phyloP scores from a whole-genome alignment of 1,139 yeast genomes.

The Taiozyma sp. region DNA sequence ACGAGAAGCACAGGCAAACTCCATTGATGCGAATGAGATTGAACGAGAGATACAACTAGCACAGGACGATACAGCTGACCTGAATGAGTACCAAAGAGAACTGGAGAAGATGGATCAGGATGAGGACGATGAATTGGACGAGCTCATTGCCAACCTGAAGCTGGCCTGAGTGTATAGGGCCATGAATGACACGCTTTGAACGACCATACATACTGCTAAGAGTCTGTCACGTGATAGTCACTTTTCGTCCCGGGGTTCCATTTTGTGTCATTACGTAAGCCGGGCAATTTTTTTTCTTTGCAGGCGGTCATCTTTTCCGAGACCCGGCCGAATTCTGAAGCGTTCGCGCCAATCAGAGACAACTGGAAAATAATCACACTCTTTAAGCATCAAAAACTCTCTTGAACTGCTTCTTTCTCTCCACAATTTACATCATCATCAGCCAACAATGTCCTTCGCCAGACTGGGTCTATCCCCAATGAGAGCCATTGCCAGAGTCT shows the following conservation, averaged over 20 bases:
- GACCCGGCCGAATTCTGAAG: slow-evolving; percentile 9
- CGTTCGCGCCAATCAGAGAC: slow-evolving; percentile 17
- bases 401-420: not conserved
- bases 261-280: not conserved
- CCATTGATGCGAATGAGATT: not conserved
- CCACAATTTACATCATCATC: not conserved
- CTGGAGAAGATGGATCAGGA: slow-evolving; percentile 4
- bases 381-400: slow-evolving; percentile 4
- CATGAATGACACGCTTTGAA: too few relatives aligned
- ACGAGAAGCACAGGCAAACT: slow-evolving; percentile 2
- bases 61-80: not conserved
- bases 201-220: too few relatives aligned
- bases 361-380: slow-evolving; percentile 15
- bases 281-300: not conserved
- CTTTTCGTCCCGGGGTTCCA: not conserved
- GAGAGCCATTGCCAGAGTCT: slow-evolving; percentile 1
- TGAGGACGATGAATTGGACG: slow-evolving; percentile 6
- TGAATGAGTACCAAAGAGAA: slow-evolving; percentile 1
- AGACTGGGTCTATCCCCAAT: slow-evolving; percentile 7
- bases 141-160: slow-evolving; percentile 5
- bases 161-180: not conserved
- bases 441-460: slow-evolving; percentile 2
- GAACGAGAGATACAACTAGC: not conserved
- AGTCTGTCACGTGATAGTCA: not conserved
- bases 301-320: slow-evolving; percentile 9